Percentiles rank a stretch among this genome's conserved stretches.
phyloP scores from a whole-genome alignment of 768 basidiomycete species.

The Obba rivulosa region DNA sequence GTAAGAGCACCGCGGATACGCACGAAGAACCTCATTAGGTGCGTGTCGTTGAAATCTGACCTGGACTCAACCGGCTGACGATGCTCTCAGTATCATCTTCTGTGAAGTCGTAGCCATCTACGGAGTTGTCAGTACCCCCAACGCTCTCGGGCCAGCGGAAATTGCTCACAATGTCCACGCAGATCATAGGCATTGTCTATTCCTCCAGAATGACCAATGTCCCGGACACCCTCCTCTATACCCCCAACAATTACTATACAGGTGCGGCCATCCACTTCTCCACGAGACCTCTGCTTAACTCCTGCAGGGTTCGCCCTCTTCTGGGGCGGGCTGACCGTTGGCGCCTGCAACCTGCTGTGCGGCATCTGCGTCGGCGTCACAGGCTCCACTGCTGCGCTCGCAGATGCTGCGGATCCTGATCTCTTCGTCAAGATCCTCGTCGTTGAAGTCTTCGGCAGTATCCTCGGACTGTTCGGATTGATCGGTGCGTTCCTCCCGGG shows the following conservation, averaged over 20 bases:
- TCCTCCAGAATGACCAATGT: slow-evolving; percentile 70
- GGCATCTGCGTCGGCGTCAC: slow-evolving; percentile 93
- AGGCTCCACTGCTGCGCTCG: slow-evolving; percentile 90
- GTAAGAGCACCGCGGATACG: slow-evolving; percentile 89
- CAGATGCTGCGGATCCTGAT: slow-evolving; percentile 92
- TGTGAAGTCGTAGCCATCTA: slow-evolving; percentile 99
- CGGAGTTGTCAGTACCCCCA: slow-evolving; percentile 64
- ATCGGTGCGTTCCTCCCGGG: slow-evolving; percentile 58
- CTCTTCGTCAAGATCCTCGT: slow-evolving; percentile 96
- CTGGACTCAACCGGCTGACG: neutral
- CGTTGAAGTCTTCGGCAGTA: slow-evolving; percentile 91
- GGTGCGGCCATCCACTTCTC: slow-evolving; percentile 37
- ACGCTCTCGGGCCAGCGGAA: neutral
- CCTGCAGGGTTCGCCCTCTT: slow-evolving; percentile 81
- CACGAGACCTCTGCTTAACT: neutral
- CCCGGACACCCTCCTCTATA: slow-evolving; percentile 68
- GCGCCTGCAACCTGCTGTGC: slow-evolving; percentile 90
- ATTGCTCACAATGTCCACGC: neutral
- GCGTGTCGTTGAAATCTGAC: slow-evolving; percentile 9
- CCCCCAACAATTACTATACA: slow-evolving; percentile 87
- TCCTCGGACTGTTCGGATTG: slow-evolving; percentile 87
- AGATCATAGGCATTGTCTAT: slow-evolving; percentile 97
- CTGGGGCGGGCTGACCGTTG: slow-evolving; percentile 95
- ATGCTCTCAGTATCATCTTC: slow-evolving; percentile 79
- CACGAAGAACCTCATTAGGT: slow-evolving; percentile 98